Conservation (phyloP, 495 filamentous ascomycete genomes). For the Aspergillus biplanus region DNA sequence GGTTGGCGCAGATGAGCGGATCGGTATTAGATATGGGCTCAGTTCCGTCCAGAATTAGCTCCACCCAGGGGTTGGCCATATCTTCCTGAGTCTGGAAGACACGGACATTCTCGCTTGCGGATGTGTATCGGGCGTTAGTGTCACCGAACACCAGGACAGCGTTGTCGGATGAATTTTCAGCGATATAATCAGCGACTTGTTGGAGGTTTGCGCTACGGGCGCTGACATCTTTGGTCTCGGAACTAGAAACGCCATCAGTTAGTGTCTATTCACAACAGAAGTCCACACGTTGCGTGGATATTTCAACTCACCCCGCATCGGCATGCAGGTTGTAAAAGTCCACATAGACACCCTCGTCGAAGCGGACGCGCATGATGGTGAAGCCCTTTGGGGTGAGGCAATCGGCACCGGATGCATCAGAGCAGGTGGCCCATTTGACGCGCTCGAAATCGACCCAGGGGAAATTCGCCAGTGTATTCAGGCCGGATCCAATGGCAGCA, state of each 20-base stretch:
- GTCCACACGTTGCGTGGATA: too few species aligned
- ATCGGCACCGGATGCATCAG: slow-evolving; percentile 53
- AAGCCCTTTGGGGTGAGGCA: slow-evolving; percentile 70
- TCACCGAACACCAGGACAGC: slow-evolving; percentile 64
- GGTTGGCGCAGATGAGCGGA: slow-evolving; percentile 50
- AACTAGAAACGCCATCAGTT: slow-evolving; percentile 18
- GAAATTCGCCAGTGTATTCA: slow-evolving; percentile 63
- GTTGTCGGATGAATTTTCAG: slow-evolving; percentile 54
- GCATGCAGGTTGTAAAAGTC: slow-evolving; percentile 67
- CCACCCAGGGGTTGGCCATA: slow-evolving; percentile 57
- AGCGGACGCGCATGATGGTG: slow-evolving; percentile 58
- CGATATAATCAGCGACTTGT: slow-evolving; percentile 59
- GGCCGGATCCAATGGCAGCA: slow-evolving; percentile 60
- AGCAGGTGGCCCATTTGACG: slow-evolving; percentile 60
- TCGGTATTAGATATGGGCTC: slow-evolving; percentile 45
- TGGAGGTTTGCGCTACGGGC: slow-evolving; percentile 59
- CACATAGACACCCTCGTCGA: slow-evolving; percentile 52
- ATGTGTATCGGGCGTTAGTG: slow-evolving; percentile 61
- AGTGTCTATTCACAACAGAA: neutral
- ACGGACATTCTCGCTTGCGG: slow-evolving; percentile 51
- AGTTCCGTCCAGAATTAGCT: slow-evolving; percentile 46
- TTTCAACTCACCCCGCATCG: slow-evolving; percentile 53
- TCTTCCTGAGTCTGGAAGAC: slow-evolving; percentile 48
- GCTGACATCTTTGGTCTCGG: slow-evolving; percentile 45
- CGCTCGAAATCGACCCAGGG: slow-evolving; percentile 58